Percentiles rank a stretch among this genome's conserved stretches.
Evolutionary conservation across 2,329 filamentous ascomycete species (phyloP).

Genomic region (Hirsutella thompsonii): DNA sequence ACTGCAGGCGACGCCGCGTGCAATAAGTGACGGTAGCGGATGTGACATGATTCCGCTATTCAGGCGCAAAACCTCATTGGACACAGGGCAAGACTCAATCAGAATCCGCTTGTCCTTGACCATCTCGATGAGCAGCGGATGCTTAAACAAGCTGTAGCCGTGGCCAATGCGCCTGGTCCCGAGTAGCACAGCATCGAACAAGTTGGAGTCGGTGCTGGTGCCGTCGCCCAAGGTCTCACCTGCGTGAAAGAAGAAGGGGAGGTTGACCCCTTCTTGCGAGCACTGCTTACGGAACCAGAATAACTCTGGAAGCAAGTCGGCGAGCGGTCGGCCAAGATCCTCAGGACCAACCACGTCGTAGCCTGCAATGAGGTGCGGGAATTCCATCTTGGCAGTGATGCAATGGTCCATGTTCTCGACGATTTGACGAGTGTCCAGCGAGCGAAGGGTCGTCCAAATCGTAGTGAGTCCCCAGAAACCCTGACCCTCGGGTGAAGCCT

Average conservation of each 20-base stretch:
- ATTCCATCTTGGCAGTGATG: constrained; percentile 66
- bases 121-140: constrained; percentile 78
- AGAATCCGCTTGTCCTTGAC: constrained; percentile 81
- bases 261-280: constrained; percentile 59
- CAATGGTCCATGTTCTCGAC: constrained; percentile 78
- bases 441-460: constrained; percentile 71
- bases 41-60: constrained; percentile 66
- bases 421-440: constrained; percentile 49
- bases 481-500: constrained; percentile 54
- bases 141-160: constrained; percentile 79
- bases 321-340: constrained; percentile 62
- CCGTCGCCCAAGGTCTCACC: constrained; percentile 74
- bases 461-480: constrained; percentile 74
- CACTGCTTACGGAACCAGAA: constrained; percentile 93
- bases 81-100: constrained; percentile 82
- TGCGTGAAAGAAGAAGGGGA: constrained; percentile 94
- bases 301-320: constrained; percentile 67
- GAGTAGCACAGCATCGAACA: constrained; percentile 80
- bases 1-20: constrained; percentile 70
- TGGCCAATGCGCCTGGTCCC: constrained; percentile 85
- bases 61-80: constrained; percentile 75
- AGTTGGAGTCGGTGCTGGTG: constrained; percentile 61
- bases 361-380: constrained; percentile 69
- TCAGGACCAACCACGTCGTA: constrained; percentile 89
- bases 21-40: constrained; percentile 70